Conservation (phyloP, 1,284 basidiomycete species). For the Naganishia liquefaciens region DNA sequence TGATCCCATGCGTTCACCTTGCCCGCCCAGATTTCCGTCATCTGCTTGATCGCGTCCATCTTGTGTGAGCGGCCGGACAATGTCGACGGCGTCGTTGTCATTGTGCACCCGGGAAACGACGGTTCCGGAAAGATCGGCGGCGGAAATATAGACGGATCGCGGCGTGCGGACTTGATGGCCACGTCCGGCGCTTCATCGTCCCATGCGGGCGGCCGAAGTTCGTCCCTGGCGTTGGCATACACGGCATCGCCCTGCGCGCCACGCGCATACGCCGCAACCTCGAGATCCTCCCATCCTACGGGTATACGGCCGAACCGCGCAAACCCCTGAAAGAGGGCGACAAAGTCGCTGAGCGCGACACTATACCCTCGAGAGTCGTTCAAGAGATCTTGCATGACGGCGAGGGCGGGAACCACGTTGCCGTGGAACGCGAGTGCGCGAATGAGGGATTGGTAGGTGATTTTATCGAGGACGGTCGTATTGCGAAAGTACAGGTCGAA, state of each 20-base stretch:
- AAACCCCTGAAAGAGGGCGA: constrained; percentile 75
- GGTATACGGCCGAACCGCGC: constrained; percentile 53
- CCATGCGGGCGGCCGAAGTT: constrained; percentile 1
- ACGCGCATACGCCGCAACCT: not conserved
- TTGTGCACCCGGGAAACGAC: not conserved
- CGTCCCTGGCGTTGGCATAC: not conserved
- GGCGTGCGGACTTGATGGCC: not conserved
- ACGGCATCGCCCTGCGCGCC: not conserved
- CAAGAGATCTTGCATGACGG: constrained; percentile 71
- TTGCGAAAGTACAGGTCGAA: constrained; percentile 19
- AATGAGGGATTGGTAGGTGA: constrained; percentile 57
- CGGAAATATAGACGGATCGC: constrained; percentile 20
- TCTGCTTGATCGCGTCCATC: constrained; percentile 25
- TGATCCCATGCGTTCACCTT: constrained; percentile 12
- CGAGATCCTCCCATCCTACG: constrained; percentile 17
- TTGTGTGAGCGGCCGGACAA: not conserved
- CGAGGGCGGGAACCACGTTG: constrained; percentile 62
- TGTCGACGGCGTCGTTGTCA: not conserved
- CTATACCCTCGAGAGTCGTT: constrained; percentile 40
- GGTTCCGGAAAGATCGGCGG: constrained; percentile 26
- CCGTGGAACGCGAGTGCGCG: constrained; percentile 70
- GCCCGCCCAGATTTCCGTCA: constrained; percentile 40
- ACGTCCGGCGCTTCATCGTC: not conserved
- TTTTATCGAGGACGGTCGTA: constrained; percentile 18
- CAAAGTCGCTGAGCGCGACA: constrained; percentile 57